Percentiles rank a stretch among this genome's conserved stretches.
These are phyloP conservation scores for Ophiostoma sp. DNA, from an alignment of 2,329 filamentous ascomycete genomes.

Conservation along the genomic window DNA sequence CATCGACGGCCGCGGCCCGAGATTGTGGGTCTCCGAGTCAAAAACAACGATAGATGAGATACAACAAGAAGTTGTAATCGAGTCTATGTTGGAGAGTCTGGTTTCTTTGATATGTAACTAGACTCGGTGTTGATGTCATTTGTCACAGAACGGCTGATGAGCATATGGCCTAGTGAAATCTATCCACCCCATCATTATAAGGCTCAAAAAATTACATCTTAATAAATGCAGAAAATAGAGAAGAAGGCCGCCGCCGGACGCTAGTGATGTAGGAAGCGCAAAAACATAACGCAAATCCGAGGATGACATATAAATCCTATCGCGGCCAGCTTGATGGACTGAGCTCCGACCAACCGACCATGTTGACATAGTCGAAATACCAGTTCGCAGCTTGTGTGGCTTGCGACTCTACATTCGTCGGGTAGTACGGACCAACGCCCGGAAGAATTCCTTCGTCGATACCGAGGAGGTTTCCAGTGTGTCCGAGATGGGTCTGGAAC, in stretches of 20 bases:
- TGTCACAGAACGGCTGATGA: no score
- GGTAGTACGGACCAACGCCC: not conserved
- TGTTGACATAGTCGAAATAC: slow-evolving; percentile 12
- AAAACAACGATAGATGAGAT: not conserved
- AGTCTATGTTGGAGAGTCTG: not conserved
- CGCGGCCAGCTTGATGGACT: not conserved
- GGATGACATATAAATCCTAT: no score
- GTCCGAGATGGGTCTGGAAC: not conserved
- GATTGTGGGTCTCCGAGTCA: not conserved
- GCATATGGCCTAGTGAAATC: no score
- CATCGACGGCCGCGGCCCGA: not conserved
- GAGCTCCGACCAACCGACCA: slow-evolving; percentile 6
- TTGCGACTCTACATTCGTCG: not conserved
- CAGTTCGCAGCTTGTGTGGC: not conserved
- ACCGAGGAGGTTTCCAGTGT: not conserved
- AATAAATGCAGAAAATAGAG: no score
- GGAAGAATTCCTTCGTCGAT: not conserved
- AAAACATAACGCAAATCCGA: not conserved
- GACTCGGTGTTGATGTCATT: no score
- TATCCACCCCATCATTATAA: no score
- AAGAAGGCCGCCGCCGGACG: no score
- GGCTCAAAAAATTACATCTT: no score
- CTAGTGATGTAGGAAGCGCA: no score
- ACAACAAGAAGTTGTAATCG: not conserved
- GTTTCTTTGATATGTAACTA: no score